These are phyloP conservation scores for Talaromyces stipitatus DNA, from an alignment of 495 filamentous ascomycete genomes.

Conservation along the genomic window DNA sequence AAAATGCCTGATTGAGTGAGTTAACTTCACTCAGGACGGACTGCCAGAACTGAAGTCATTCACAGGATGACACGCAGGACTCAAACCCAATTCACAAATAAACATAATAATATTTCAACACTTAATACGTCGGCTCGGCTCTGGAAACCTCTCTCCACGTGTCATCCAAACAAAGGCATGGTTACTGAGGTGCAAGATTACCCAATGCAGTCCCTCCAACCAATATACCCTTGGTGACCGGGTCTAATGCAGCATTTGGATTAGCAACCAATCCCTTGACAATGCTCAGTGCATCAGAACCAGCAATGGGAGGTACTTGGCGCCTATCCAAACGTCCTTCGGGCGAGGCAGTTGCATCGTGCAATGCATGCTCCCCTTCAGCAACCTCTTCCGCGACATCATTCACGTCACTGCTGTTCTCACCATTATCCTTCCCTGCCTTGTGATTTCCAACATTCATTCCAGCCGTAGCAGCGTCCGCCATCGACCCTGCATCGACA, in stretches of 20 bases:
- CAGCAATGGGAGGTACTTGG: constrained; percentile 5
- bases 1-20: no score
- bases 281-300: not conserved
- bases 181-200: not conserved
- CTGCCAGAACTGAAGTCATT: no score
- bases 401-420: not conserved
- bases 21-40: no score
- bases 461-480: not conserved
- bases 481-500: not conserved
- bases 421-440: not conserved
- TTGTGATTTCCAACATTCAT: not conserved
- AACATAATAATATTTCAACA: not conserved
- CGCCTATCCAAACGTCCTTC: not conserved
- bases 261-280: constrained; percentile 2
- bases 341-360: not conserved
- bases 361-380: not conserved
- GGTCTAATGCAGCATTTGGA: not conserved
- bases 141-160: no score
- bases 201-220: not conserved
- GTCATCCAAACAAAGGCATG: no score
- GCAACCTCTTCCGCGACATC: not conserved
- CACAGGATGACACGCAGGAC: no score
- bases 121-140: no score
- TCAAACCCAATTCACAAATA: no score
- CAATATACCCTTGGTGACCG: not conserved